Evolutionary conservation across 2,329 filamentous ascomycete genomes (phyloP).

Genomic region (Alternaria ethzedia): DNA sequence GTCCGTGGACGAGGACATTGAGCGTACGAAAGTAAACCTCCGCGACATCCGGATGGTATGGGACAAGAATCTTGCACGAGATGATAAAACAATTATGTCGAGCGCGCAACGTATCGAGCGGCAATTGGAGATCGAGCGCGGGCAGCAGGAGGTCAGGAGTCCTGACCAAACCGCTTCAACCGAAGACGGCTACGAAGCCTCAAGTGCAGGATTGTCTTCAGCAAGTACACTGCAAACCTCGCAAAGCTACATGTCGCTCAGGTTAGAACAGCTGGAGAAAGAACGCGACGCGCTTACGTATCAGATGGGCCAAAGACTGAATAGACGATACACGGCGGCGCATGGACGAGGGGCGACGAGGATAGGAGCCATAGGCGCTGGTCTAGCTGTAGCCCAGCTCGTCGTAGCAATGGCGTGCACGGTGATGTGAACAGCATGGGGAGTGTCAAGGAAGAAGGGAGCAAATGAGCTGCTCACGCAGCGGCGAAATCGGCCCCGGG

Average conservation of each 20-base stretch:
- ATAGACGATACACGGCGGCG: background rate
- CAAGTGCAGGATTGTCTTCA: background rate
- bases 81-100: background rate
- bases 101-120: background rate
- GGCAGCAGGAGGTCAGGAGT: background rate
- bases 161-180: background rate
- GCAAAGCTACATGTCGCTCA: background rate
- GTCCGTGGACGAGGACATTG: background rate
- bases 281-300: background rate
- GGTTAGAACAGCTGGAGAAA: background rate
- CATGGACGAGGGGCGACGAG: background rate
- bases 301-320: background rate
- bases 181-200: background rate
- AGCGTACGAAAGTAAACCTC: background rate
- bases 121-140: background rate
- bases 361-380: constrained; percentile 9
- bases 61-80: background rate
- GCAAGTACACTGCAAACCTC: background rate
- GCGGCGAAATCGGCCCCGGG: background rate
- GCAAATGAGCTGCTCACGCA: background rate
- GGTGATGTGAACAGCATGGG: constrained; percentile 12
- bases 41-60: background rate
- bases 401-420: constrained; percentile 19
- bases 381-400: constrained; percentile 16
- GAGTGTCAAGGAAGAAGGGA: background rate